Conservation (phyloP, 495 filamentous ascomycete species). For the Tricharina praecox region DNA sequence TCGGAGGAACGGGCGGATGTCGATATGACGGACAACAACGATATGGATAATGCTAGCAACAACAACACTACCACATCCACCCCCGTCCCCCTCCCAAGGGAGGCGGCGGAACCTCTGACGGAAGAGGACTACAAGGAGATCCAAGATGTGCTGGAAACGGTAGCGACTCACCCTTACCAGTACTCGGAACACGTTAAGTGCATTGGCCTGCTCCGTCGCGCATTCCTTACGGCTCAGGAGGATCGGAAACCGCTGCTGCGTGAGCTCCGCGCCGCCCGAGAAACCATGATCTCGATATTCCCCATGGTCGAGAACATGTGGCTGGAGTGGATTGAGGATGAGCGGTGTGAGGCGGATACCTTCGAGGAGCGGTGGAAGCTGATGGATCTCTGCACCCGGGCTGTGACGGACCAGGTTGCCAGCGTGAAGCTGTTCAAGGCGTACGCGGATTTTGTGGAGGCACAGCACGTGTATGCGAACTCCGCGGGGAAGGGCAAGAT, state of each 20-base stretch:
- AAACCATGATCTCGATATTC: constrained; percentile 49
- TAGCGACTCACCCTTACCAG: constrained; percentile 44
- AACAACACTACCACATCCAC: no score
- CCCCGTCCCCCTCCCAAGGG: no score
- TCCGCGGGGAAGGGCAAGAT: constrained; percentile 36
- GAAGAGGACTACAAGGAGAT: constrained; percentile 38
- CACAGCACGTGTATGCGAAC: constrained; percentile 48
- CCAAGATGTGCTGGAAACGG: constrained; percentile 36
- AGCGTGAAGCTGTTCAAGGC: constrained; percentile 75
- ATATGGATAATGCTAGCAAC: constrained; percentile 33
- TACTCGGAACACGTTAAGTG: constrained; percentile 49
- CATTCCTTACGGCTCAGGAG: constrained; percentile 38
- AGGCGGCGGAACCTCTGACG: constrained; percentile 36
- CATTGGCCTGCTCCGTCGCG: constrained; percentile 46
- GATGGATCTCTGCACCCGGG: constrained; percentile 68
- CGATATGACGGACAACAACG: constrained; percentile 18
- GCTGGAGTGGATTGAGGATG: constrained; percentile 42
- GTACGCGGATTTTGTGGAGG: constrained; percentile 75
- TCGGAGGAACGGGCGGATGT: constrained; percentile 28
- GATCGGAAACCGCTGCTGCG: constrained; percentile 36
- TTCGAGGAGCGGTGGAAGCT: constrained; percentile 47
- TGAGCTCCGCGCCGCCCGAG: constrained; percentile 45
- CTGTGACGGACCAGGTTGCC: constrained; percentile 62
- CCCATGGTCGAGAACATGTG: constrained; percentile 40
- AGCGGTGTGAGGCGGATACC: constrained; percentile 28